Evolutionary conservation across 2,329 filamentous ascomycete genomes (phyloP).

Genomic region (Tricladium varicosporioides): DNA sequence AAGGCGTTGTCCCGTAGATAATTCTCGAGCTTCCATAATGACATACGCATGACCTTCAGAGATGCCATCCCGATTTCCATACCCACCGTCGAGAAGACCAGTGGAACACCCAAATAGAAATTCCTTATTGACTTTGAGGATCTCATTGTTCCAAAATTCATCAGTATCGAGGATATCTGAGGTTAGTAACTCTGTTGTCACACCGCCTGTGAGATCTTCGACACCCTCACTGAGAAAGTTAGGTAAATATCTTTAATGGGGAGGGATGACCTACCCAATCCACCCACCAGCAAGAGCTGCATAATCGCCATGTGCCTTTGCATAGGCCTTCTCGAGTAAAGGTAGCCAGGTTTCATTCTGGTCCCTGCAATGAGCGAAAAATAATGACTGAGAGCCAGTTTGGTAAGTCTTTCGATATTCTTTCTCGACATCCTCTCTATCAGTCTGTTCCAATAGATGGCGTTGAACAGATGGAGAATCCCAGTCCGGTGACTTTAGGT

Average conservation of each 20-base stretch:
- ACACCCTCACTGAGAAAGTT: constrained; percentile 42
- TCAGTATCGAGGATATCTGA: constrained; percentile 76
- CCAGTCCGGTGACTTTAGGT: constrained; percentile 77
- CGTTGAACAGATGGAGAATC: constrained; percentile 76
- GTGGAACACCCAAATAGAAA: constrained; percentile 73
- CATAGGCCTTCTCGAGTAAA: constrained; percentile 78
- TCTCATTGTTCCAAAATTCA: constrained; percentile 79
- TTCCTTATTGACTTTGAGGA: constrained; percentile 76
- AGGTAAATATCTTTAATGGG: not conserved
- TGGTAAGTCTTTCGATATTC: constrained; percentile 57
- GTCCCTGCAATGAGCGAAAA: constrained; percentile 73
- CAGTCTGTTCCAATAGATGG: constrained; percentile 71
- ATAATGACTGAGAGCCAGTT: constrained; percentile 68
- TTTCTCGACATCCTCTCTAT: constrained; percentile 68
- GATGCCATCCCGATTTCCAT: constrained; percentile 58
- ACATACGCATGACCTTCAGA: constrained; percentile 59
- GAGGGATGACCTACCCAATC: constrained; percentile 31
- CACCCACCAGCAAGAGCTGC: constrained; percentile 72
- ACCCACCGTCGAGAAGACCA: constrained; percentile 61
- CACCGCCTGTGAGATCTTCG: constrained; percentile 63
- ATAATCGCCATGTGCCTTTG: constrained; percentile 82
- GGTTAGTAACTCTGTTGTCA: constrained; percentile 68
- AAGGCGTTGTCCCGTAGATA: constrained; percentile 52
- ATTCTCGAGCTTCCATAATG: constrained; percentile 54
- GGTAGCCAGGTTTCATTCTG: constrained; percentile 82